phyloP scores from a whole-genome alignment of 441 rosid genomes.

The Bocquillonia castaneifolia region DNA sequence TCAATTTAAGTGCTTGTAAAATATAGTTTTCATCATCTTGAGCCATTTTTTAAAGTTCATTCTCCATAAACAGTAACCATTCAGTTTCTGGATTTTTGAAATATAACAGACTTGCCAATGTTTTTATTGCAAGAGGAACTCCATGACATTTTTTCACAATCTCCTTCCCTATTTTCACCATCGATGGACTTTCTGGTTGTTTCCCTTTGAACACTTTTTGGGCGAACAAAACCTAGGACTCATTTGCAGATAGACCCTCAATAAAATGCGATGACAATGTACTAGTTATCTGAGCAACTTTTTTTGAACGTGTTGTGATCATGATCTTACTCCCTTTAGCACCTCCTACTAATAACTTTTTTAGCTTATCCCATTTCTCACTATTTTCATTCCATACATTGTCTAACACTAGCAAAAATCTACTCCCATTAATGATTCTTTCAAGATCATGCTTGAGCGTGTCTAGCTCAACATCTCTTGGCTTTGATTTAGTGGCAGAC shows the following conservation, averaged over 20 bases:
- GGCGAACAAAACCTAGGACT: slow-evolving; percentile 12
- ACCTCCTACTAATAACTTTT: not conserved
- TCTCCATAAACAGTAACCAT: slow-evolving; percentile 11
- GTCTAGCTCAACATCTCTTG: slow-evolving; percentile 11
- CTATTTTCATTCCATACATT: slow-evolving; percentile 23
- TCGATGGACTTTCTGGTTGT: not conserved
- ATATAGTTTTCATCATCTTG: not conserved
- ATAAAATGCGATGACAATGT: not conserved
- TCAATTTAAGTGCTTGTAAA: slow-evolving; percentile 8
- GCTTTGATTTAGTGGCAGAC: not conserved
- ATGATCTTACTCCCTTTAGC: slow-evolving; percentile 25
- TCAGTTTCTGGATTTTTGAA: not conserved
- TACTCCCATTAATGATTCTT: not conserved
- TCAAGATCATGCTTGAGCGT: not conserved
- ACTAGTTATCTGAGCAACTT: slow-evolving; percentile 14
- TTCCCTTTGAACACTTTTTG: slow-evolving; percentile 3
- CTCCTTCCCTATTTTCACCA: slow-evolving; percentile 8
- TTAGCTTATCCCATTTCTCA: slow-evolving; percentile 13
- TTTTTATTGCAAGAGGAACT: slow-evolving; percentile 27
- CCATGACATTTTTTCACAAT: slow-evolving; percentile 25
- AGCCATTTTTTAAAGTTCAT: not conserved
- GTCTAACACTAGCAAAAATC: slow-evolving; percentile 28
- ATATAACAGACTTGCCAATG: slow-evolving; percentile 18
- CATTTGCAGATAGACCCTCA: slow-evolving; percentile 3
- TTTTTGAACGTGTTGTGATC: slow-evolving; percentile 20